These are phyloP conservation scores for Podaxis sp. DNA, from an alignment of 768 basidiomycete genomes.

Conservation along the genomic window DNA sequence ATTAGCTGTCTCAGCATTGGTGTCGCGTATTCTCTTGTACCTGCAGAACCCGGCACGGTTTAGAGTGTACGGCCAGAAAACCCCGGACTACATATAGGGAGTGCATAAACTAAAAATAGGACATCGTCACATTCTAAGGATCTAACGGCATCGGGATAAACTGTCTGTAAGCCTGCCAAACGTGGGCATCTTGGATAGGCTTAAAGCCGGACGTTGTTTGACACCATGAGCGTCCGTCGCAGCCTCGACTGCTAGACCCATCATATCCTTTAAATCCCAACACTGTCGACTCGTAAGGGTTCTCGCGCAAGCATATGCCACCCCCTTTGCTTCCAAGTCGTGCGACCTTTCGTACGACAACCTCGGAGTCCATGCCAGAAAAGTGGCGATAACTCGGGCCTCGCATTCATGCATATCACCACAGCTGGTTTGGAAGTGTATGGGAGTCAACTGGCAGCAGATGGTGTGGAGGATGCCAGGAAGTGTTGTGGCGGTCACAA, in stretches of 20 bases:
- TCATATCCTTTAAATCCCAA: constrained; percentile 24
- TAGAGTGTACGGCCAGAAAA: too few species aligned
- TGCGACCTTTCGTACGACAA: constrained; percentile 16
- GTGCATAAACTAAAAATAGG: too few species aligned
- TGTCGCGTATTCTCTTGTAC: too few species aligned
- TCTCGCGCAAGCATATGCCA: constrained; percentile 21
- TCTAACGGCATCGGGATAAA: too few species aligned
- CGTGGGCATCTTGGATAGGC: too few species aligned
- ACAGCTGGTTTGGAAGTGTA: constrained; percentile 24
- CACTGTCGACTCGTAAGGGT: constrained; percentile 20
- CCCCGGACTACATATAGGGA: too few species aligned
- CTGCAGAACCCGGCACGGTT: too few species aligned
- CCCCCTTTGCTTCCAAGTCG: constrained; percentile 18
- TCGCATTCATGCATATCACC: constrained; percentile 18
- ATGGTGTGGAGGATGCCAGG: constrained; percentile 25
- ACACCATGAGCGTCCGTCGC: background rate
- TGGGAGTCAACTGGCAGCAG: constrained; percentile 19
- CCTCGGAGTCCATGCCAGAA: constrained; percentile 6
- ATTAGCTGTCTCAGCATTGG: too few species aligned
- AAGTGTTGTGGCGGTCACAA: constrained; percentile 26
- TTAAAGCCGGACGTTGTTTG: too few species aligned
- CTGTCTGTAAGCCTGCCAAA: too few species aligned
- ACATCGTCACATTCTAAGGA: too few species aligned
- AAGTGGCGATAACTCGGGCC: constrained; percentile 13
- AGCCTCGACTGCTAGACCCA: constrained; percentile 12